Base-by-base conservation (phyloP, 176 grass and related monocot species). In the Paspalum vaginatum region DNA sequence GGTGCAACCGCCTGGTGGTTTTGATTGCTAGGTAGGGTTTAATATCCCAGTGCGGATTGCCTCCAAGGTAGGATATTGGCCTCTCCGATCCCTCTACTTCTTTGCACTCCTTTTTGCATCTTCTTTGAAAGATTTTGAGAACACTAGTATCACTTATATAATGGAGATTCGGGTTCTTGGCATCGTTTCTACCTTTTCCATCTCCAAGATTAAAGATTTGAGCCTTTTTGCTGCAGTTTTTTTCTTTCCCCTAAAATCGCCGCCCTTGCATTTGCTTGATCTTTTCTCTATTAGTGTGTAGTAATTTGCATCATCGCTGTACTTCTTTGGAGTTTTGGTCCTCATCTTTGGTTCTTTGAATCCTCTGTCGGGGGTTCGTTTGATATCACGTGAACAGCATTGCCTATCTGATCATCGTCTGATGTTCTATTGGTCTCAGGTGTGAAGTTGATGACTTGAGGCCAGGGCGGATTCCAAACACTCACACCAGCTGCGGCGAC, bases 351-450 rank as follows among this genome's bases (percentile, higher is more conserved):
- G 21, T 9, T 45, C 20, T 59, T 6, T 11, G 18, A 15, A 38
- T 17, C 10, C 47, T 53, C 50, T 5, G 6, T 16, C 24, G 12
- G 25, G 26, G 13, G 32, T 7, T 76, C 48, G 15, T 53, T 84
- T 60, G 22, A 2, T 20, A 32, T 49, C 8, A 20, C 50, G n/a
- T 17, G 50, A 67, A 76, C 22, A 20, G 4, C 48, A 58, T 60
- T 17, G 1, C 16, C 11, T 51, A 40, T 41, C 20, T 65, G 44
- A 66, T 76, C 51, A 12, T 70, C 26, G n/a, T 70, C 11, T 75
- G 18, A 66, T 83, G 22, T 62, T 61, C 48, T 70, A 9, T 62
- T 32, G 6, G 53, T 78, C 40, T n/a, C 68, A 80, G 77, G 42
- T 85, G 55, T 85, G 55, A 62, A 11, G 26, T 45, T 37, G 38